Evolutionary conservation across 257 asterid species (phyloP), one percentile per base, ranked within the genome.

Genomic region (Vinca minor): DNA sequence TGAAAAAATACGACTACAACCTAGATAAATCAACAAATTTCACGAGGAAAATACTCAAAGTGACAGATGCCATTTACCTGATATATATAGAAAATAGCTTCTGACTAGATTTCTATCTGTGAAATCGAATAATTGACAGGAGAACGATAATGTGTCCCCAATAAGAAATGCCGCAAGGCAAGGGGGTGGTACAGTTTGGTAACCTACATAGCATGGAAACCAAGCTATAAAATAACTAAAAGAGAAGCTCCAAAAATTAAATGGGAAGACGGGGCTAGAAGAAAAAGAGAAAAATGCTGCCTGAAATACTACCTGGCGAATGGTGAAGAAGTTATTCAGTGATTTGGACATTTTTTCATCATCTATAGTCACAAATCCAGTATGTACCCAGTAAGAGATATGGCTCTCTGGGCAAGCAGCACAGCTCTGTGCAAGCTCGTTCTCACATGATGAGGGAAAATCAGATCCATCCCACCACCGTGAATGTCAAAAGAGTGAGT

Each of bases 401-500:
- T 80, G 80, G 81, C 96, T 91, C 74, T 84, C 90, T 3, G 86
- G 67, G 85, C 88, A 88, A 73, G 96, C 94, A 44, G 96, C 90
- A 70, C 96, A 86, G 55, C 94, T 88, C 73, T 86, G 98, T 28
- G 98, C 96, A 48, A 91, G 72, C 83, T 88, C 96, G 68, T 91
- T 88, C 66, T 91, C 96, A n/a, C n/a, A 55, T 88, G 98, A 71
- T 84, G 98, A 44, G 96, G 98, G 69, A 88, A 88, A 62, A 76
- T 83, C 83, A 86, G 77, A 80, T 91, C 98, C 94, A 88, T 86
- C 64, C 96, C 98, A 53, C 96, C 96, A 44, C 98, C 98, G 71
- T 88, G 96, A 76, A 88, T 84, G 73, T 88, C 98, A 73, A 91
- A 91, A 62, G 79, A n/a, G n/a, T 14, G 59, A 3, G 94, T 81